These are phyloP conservation scores for Citeromyces nyonsensis DNA, from an alignment of 805 yeast species.

Conservation along the genomic window DNA sequence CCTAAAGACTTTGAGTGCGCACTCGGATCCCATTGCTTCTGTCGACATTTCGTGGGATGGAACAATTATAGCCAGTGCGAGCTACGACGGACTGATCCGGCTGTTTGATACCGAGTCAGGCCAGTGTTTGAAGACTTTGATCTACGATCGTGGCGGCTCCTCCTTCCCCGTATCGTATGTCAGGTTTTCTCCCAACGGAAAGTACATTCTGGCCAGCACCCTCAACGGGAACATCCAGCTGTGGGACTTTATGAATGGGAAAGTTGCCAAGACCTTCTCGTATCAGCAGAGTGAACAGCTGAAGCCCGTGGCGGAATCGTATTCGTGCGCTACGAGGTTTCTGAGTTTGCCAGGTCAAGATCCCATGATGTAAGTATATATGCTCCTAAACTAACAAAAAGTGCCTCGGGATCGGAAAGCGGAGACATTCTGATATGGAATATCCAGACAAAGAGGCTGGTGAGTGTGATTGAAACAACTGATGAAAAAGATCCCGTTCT, in stretches of 20 bases:
- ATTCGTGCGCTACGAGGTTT: slow-evolving; percentile 35
- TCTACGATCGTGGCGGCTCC: slow-evolving; percentile 60
- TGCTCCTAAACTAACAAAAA: slow-evolving; percentile 6
- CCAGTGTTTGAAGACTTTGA: slow-evolving; percentile 81
- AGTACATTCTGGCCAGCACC: slow-evolving; percentile 61
- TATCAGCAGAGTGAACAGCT: slow-evolving; percentile 2
- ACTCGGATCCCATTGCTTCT: slow-evolving; percentile 76
- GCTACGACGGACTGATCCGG: slow-evolving; percentile 83
- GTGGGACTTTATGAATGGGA: slow-evolving; percentile 79
- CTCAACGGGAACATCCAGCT: slow-evolving; percentile 65
- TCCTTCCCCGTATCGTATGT: slow-evolving; percentile 70
- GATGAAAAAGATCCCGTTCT: slow-evolving; percentile 15
- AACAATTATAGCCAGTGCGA: slow-evolving; percentile 70
- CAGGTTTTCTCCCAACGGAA: slow-evolving; percentile 66
- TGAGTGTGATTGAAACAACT: slow-evolving; percentile 6
- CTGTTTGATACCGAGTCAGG: slow-evolving; percentile 82
- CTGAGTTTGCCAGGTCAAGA: slow-evolving; percentile 16
- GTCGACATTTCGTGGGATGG: slow-evolving; percentile 67
- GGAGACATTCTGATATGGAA: slow-evolving; percentile 50
- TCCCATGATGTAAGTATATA: slow-evolving; percentile 8
- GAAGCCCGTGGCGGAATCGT: slow-evolving; percentile 29
- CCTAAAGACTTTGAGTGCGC: slow-evolving; percentile 76
- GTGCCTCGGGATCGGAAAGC: slow-evolving; percentile 47
- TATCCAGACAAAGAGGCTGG: slow-evolving; percentile 39
- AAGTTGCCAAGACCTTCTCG: slow-evolving; percentile 53